A percentile compares a stretch with the other conserved stretches of the same genome.
Evolutionary conservation across 2,329 filamentous ascomycete species (phyloP).

Genomic region (Sclerotinia minor): DNA sequence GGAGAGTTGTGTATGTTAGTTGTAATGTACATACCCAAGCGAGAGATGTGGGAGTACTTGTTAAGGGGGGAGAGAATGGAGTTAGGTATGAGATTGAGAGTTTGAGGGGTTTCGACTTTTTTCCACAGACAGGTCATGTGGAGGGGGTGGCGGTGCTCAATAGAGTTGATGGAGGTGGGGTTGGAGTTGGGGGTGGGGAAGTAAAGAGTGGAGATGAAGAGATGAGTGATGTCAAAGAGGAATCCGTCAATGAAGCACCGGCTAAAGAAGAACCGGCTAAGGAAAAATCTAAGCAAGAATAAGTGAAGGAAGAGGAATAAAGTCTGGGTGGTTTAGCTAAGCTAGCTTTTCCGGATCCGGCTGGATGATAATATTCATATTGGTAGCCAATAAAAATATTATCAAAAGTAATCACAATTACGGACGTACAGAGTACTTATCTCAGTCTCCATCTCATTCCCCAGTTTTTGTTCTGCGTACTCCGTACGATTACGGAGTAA

Average conservation of each 20-base stretch:
- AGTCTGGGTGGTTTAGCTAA: background rate
- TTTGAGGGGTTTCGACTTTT: constrained; percentile 92
- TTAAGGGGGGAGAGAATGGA: constrained; percentile 61
- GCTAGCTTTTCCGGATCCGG: background rate
- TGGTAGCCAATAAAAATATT: constrained; percentile 17
- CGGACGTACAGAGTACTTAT: background rate
- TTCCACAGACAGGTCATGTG: constrained; percentile 79
- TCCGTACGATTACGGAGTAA: too few species aligned
- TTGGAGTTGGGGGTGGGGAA: background rate
- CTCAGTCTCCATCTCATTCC: background rate
- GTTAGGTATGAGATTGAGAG: constrained; percentile 82
- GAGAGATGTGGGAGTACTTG: constrained; percentile 83
- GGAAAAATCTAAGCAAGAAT: background rate
- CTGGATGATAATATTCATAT: background rate
- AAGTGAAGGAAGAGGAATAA: background rate
- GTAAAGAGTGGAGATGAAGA: constrained; percentile 1
- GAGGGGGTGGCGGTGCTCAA: constrained; percentile 68
- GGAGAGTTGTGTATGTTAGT: constrained; percentile 86
- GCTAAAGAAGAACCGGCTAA: background rate
- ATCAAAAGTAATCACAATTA: background rate
- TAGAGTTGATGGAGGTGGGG: constrained; percentile 49
- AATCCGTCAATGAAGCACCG: background rate
- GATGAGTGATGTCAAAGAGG: constrained; percentile 12
- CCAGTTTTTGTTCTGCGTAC: background rate
- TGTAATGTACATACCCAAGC: constrained; percentile 99